Base-by-base conservation (phyloP, 2,329 filamentous ascomycete genomes). In the Lecanicillium sp. region DNA sequence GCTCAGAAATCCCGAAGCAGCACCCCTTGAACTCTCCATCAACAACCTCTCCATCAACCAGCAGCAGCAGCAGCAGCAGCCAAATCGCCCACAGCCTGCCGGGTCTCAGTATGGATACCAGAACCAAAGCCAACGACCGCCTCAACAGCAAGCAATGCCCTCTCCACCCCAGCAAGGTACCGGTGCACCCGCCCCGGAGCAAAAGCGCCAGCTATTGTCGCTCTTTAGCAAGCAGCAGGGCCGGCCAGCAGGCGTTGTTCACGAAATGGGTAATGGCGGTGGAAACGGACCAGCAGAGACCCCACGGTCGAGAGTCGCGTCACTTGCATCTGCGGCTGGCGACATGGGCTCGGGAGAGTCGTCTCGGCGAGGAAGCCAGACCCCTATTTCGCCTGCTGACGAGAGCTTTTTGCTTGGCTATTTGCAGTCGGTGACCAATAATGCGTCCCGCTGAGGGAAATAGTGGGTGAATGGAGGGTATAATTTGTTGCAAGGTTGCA, bases 391-490 rank as follows among this genome's bases (percentile, higher is more conserved):
- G 4, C 75, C 83, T 0, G 81, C 77, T 1, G 80, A 92, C 48
- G 81, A 84, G 53, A 80, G 71, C 13, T 92, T 92, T 51, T 62
- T 94, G 53, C 67, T 92, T 37, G 81, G 75, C 9, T 92, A 87
- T 54, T 62, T 94, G 50, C 76, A 85, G 46, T 67, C 67, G 18
- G 65, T 69, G 3, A 67, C 68, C 9, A 62, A 63, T 27, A 63
- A 52, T 31, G 54, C 56, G n/a, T 54, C 54, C 16, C 56, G 58
- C 29, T 63, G 42, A 55, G 15, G 30, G 8, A 15, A 30, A n/a
- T 6, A 30, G 29, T n/a, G 29, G 37, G 28, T 31, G 35, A 14
- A n/a, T 14, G 14, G 25, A 27, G 29, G 29, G 27, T 35, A 13
- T 37, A 27, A 36, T 25, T 41, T 33, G 29, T 33, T 16, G 27